A percentile compares a stretch with the other conserved stretches of the same genome.
Conservation (phyloP, 257 asterid genomes). For the Solanum tarapatanum region DNA sequence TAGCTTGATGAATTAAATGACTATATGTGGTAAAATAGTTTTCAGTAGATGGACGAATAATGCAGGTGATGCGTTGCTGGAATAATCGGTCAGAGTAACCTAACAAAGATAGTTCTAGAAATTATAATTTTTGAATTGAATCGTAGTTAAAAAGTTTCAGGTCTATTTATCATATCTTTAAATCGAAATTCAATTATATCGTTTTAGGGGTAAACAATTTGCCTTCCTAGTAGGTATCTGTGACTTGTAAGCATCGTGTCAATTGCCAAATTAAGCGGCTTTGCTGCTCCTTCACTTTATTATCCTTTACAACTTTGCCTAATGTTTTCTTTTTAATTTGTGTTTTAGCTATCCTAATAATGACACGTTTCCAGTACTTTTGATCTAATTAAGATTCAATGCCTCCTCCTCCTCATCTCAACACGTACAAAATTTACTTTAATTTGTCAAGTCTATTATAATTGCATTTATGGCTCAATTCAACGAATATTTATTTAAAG, state of each 20-base stretch:
- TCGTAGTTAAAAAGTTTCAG: background rate
- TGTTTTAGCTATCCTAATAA: background rate
- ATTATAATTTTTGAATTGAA: background rate
- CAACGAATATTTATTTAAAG: background rate
- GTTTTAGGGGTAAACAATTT: background rate
- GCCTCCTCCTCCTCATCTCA: background rate
- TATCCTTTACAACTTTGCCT: background rate
- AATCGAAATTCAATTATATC: background rate
- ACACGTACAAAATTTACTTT: background rate
- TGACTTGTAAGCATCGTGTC: background rate
- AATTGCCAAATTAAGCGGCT: background rate
- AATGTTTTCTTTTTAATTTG: background rate
- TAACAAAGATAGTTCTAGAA: background rate
- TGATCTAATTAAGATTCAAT: background rate
- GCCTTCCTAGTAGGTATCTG: too few relatives aligned
- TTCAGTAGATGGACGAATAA: background rate
- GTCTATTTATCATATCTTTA: too few relatives aligned
- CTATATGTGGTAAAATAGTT: background rate
- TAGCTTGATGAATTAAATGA: background rate
- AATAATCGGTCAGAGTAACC: background rate
- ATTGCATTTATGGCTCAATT: background rate
- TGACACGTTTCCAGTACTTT: background rate
- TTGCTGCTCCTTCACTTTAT: background rate
- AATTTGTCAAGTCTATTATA: background rate
- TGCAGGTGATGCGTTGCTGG: background rate